These are phyloP conservation scores for Pythium guiyangense DNA, from an alignment of 352 stramenopile genomes.

Conservation along the genomic window DNA sequence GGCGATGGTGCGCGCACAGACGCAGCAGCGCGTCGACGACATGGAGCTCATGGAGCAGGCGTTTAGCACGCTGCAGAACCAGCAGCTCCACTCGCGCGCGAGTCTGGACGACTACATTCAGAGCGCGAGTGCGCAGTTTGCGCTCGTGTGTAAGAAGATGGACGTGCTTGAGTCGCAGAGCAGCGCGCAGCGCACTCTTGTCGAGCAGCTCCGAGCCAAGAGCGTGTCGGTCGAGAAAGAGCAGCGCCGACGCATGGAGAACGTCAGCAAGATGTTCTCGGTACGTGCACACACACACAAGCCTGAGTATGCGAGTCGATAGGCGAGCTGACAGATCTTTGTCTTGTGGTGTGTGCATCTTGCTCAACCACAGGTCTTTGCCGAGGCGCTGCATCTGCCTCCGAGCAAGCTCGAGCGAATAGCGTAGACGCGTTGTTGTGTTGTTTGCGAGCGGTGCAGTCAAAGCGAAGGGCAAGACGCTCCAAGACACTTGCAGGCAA, in stretches of 20 bases:
- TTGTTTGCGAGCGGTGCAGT: too few relatives aligned
- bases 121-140: conserved; percentile 27
- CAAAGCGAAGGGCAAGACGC: too few relatives aligned
- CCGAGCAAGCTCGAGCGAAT: conserved; percentile 18
- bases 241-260: conserved; percentile 68
- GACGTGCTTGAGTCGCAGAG: conserved; percentile 45
- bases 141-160: conserved; percentile 49
- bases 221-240: conserved; percentile 56
- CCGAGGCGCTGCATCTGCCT: conserved; percentile 63
- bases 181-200: conserved; percentile 20
- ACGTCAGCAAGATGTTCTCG: conserved; percentile 73
- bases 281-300: conserved; percentile 29
- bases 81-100: conserved; percentile 50
- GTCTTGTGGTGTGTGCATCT: neutral
- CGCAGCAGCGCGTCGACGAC: conserved; percentile 61
- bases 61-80: conserved; percentile 54
- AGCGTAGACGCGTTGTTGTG: conserved; percentile 16
- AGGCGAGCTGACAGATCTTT: neutral
- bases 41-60: conserved; percentile 75
- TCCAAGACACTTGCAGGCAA: too few relatives aligned
- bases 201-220: conserved; percentile 54
- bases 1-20: conserved; percentile 30
- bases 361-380: conserved; percentile 42
- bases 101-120: conserved; percentile 53
- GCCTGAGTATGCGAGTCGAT: neutral